Conservation (phyloP, 1,139 yeast genomes). For the Casaregolazyma lundiana region DNA sequence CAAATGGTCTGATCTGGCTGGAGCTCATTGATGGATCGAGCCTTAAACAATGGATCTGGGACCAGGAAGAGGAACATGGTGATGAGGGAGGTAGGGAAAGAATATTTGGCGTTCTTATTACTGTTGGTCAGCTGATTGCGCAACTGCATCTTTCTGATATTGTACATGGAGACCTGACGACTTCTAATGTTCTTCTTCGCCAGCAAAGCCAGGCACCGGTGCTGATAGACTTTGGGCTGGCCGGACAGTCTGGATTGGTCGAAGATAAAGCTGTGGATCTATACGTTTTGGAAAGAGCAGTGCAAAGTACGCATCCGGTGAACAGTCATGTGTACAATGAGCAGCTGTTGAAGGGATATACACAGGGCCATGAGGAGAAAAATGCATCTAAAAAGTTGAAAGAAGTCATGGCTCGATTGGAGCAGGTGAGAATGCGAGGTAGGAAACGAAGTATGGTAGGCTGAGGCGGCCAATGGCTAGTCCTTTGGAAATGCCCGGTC, state of each 20-base stretch:
- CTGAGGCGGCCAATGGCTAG: constrained; percentile 28
- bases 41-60: constrained; percentile 38
- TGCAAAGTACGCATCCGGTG: constrained; percentile 82
- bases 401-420: constrained; percentile 62
- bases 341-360: constrained; percentile 76
- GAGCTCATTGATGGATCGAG: constrained; percentile 52
- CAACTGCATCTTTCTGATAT: constrained; percentile 69
- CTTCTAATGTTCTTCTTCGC: constrained; percentile 73
- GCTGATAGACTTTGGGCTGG: constrained; percentile 87
- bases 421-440: constrained; percentile 86
- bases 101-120: constrained; percentile 25
- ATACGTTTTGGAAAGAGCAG: constrained; percentile 89
- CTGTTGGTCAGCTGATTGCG: constrained; percentile 70
- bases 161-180: constrained; percentile 93
- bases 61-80: constrained; percentile 22
- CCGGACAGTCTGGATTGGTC: constrained; percentile 66
- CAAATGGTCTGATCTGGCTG: constrained; percentile 85
- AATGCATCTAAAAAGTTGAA: constrained; percentile 33
- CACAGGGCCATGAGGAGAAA: constrained; percentile 27
- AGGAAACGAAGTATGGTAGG: constrained; percentile 95
- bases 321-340: constrained; percentile 58
- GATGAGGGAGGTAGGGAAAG: constrained; percentile 6
- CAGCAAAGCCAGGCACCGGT: constrained; percentile 39
- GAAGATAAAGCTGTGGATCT: constrained; percentile 97
- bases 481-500: constrained; percentile 24